phyloP scores from a whole-genome alignment of 192 early-diverging fungal species.

The Backusella psychrophila region DNA sequence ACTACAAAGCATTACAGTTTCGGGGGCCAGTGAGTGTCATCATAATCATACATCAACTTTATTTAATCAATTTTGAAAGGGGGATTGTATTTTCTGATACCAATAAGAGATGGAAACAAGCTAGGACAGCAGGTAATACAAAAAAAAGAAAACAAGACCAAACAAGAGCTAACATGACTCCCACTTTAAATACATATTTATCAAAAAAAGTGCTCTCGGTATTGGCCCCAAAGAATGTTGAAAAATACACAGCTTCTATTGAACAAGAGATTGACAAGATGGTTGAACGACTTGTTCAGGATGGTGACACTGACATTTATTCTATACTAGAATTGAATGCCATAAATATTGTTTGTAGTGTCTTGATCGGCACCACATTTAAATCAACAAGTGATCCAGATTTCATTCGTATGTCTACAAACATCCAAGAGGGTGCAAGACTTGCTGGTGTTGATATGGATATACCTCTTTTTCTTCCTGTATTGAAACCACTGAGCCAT shows the following conservation, averaged over 20 bases:
- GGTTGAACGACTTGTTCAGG: not conserved
- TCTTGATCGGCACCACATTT: not conserved
- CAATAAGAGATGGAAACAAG: not conserved
- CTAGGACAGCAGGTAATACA: constrained; percentile 3
- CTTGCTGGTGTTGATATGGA: not conserved
- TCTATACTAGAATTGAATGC: not conserved
- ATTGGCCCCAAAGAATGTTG: not conserved
- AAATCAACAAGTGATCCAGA: not conserved
- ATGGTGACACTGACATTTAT: not conserved
- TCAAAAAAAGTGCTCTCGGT: not conserved
- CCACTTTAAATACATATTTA: too few species aligned
- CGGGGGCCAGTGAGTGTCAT: not conserved
- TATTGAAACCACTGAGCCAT: not conserved
- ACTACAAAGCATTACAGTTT: not conserved
- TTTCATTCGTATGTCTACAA: not conserved
- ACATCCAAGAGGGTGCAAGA: not conserved
- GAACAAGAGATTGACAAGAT: not conserved
- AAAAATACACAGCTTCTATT: not conserved
- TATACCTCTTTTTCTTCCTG: not conserved
- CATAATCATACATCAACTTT: too few species aligned
- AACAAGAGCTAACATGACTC: too few species aligned
- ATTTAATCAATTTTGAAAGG: not conserved
- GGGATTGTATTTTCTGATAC: not conserved
- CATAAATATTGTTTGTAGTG: not conserved
- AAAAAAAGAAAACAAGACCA: too few species aligned